Conservation (phyloP, 805 yeast species). For the Candida ponderosae region DNA sequence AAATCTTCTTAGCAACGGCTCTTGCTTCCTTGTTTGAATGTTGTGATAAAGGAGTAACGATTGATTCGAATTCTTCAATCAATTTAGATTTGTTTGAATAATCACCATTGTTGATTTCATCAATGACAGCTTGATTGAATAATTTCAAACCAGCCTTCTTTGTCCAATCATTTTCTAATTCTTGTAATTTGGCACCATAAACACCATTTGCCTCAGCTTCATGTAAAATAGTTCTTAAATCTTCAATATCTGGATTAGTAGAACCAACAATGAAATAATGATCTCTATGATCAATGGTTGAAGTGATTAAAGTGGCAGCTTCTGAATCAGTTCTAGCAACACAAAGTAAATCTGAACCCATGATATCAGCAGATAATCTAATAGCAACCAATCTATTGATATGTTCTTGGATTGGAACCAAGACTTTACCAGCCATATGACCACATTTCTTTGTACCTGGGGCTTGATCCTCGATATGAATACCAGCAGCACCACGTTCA, state of each 20-base stretch:
- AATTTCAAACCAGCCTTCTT: conserved; percentile 75
- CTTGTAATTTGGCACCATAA: conserved; percentile 61
- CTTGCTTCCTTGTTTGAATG: conserved; percentile 77
- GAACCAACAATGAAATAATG: conserved; percentile 89
- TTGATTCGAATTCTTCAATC: conserved; percentile 54
- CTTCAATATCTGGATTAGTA: conserved; percentile 74
- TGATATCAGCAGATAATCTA: conserved; percentile 90
- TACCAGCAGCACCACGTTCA: conserved; percentile 98
- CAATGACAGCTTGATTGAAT: conserved; percentile 87
- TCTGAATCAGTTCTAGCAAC: conserved; percentile 97
- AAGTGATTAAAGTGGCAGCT: conserved; percentile 91
- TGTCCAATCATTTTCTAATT: conserved; percentile 78
- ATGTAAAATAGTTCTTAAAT: conserved; percentile 69
- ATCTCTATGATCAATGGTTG: conserved; percentile 91
- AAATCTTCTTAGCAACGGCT: conserved; percentile 60
- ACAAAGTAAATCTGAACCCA: conserved; percentile 76
- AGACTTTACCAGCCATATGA: conserved; percentile 98
- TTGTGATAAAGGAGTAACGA: conserved; percentile 68
- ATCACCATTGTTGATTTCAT: conserved; percentile 59
- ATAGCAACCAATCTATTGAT: conserved; percentile 90
- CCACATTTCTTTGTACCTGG: conserved; percentile 99
- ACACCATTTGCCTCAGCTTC: conserved; percentile 74
- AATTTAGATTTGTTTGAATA: conserved; percentile 54
- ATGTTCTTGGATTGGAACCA: conserved; percentile 97
- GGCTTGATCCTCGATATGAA: conserved; percentile 98